Evolutionary conservation across 2,329 filamentous ascomycete species (phyloP).

Genomic region (Cryphonectria nitschkei): DNA sequence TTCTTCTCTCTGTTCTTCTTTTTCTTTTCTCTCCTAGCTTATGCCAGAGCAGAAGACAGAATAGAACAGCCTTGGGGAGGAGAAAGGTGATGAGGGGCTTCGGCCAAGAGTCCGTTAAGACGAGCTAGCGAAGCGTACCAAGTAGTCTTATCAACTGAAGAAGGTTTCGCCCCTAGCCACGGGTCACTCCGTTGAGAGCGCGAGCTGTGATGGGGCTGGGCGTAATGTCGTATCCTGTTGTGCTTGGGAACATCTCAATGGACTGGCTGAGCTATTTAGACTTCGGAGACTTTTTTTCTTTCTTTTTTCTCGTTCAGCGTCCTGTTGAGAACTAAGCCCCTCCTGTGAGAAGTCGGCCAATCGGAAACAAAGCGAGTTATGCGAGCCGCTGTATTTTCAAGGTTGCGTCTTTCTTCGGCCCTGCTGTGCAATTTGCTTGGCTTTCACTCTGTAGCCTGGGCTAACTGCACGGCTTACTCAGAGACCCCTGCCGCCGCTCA

Average conservation of each 20-base stretch:
- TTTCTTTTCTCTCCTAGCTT: background rate
- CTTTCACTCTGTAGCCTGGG: background rate
- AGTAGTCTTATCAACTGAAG: conserved; percentile 1
- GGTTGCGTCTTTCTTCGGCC: background rate
- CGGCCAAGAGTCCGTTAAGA: background rate
- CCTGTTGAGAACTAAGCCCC: background rate
- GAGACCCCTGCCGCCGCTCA: background rate
- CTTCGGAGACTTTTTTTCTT: background rate
- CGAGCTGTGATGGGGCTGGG: background rate
- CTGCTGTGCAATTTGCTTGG: background rate
- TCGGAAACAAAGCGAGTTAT: conserved; percentile 7
- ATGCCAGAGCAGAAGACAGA: background rate
- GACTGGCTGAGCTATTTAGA: background rate
- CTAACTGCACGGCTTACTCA: conserved; percentile 13
- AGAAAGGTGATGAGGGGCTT: background rate
- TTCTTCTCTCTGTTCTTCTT: too few species aligned
- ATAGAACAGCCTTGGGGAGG: background rate
- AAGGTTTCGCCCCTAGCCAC: background rate
- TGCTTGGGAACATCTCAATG: background rate
- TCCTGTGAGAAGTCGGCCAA: background rate
- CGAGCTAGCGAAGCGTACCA: background rate
- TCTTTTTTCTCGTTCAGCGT: background rate
- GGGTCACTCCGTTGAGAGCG: background rate
- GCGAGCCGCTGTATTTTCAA: background rate
- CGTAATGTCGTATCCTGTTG: background rate